These are phyloP conservation scores for Sclerotinia nivalis DNA, from an alignment of 2,329 filamentous ascomycete species.

Conservation along the genomic window DNA sequence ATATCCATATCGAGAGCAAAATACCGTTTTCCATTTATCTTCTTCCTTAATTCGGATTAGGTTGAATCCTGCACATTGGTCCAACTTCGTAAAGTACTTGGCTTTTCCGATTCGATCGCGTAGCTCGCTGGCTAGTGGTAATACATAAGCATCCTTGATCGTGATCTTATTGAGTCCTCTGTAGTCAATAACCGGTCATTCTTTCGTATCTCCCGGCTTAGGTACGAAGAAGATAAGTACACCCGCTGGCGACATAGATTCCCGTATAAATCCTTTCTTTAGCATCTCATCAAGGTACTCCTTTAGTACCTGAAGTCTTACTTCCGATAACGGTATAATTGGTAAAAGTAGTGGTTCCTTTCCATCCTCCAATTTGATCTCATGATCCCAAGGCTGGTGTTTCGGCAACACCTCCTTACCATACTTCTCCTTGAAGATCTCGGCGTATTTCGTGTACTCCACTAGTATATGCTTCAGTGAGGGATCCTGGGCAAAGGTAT, in stretches of 20 bases:
- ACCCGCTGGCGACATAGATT: not conserved
- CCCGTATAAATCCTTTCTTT: constrained; percentile 21
- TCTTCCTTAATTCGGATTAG: too few species aligned
- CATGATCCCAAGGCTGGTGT: not conserved
- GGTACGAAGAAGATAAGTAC: too few species aligned
- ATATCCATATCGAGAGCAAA: too few species aligned
- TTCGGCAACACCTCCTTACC: not conserved
- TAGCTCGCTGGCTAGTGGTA: constrained; percentile 4
- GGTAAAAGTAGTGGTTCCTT: not conserved
- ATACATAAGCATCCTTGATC: constrained; percentile 21
- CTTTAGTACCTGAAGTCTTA: constrained; percentile 1
- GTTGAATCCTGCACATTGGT: too few species aligned
- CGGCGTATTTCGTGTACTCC: not conserved
- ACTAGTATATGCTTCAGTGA: not conserved
- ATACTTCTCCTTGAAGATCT: not conserved
- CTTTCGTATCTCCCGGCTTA: too few species aligned
- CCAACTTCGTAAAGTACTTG: too few species aligned
- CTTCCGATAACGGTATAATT: not conserved
- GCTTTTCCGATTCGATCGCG: not conserved
- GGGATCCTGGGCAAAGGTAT: not conserved
- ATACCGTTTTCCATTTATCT: too few species aligned
- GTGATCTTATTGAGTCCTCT: constrained; percentile 16
- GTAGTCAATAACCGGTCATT: constrained; percentile 22
- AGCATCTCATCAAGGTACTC: constrained; percentile 21
- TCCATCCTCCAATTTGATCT: not conserved